Evolutionary conservation across 1,284 basidiomycete genomes (phyloP).

Genomic region (Leccinum proximum): DNA sequence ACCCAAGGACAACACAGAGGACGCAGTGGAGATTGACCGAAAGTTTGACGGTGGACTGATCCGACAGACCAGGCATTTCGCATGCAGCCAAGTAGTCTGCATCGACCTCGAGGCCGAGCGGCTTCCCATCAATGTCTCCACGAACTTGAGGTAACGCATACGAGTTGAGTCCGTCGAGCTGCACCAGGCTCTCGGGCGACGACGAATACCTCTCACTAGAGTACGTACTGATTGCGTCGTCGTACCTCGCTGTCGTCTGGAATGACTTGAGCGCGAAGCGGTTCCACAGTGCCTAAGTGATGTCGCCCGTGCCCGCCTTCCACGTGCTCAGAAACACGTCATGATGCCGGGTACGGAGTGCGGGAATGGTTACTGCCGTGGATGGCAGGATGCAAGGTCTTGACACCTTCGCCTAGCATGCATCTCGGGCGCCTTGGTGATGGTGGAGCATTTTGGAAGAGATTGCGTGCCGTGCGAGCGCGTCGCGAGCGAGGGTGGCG

Average conservation of each 20-base stretch:
- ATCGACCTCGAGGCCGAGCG: no score
- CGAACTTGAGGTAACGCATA: constrained; percentile 62
- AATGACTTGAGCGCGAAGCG: constrained; percentile 97
- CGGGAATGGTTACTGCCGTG: constrained; percentile 74
- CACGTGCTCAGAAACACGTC: constrained; percentile 77
- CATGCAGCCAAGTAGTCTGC: no score
- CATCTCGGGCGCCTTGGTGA: constrained; percentile 99
- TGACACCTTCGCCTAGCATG: constrained; percentile 89
- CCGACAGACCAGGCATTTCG: no score
- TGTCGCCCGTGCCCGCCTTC: constrained; percentile 59
- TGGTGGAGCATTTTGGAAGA: constrained; percentile 87
- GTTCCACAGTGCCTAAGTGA: constrained; percentile 72
- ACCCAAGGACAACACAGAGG: constrained; percentile 3
- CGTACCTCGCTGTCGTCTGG: constrained; percentile 94
- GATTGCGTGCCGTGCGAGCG: not conserved
- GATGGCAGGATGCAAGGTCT: constrained; percentile 97
- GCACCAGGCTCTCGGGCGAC: constrained; percentile 72
- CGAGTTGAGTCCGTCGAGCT: constrained; percentile 96
- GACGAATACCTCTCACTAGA: constrained; percentile 96
- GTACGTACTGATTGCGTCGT: constrained; percentile 95
- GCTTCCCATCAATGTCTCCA: no score
- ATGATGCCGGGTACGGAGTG: constrained; percentile 79
- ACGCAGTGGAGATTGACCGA: constrained; percentile 11
- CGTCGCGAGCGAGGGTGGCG: no score
- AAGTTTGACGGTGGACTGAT: constrained; percentile 13